phyloP scores from a whole-genome alignment of 768 basidiomycete genomes.

The Russula sp. region DNA sequence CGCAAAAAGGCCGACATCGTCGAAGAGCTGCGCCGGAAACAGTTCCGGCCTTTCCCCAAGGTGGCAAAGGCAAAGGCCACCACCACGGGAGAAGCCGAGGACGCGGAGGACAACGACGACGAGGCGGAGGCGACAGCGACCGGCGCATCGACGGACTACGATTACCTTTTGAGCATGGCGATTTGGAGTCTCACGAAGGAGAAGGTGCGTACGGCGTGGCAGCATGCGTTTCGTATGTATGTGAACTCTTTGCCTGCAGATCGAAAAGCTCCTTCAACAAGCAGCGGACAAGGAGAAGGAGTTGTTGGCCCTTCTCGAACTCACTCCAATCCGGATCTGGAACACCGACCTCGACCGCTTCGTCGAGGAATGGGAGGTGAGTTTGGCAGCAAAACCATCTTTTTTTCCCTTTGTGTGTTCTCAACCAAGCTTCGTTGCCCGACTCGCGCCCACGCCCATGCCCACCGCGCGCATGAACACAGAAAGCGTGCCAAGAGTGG shows the following conservation, averaged over 20 bases:
- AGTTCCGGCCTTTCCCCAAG: slow-evolving; percentile 93
- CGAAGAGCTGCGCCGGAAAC: slow-evolving; percentile 66
- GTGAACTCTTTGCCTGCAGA: slow-evolving; percentile 36
- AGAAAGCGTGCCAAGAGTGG: slow-evolving; percentile 40
- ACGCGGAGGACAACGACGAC: slow-evolving; percentile 39
- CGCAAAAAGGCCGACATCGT: slow-evolving; percentile 88
- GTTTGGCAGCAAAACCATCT: slow-evolving; percentile 24
- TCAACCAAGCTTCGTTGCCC: background rate
- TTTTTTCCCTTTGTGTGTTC: background rate
- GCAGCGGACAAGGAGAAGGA: slow-evolving; percentile 78
- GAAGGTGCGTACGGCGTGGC: slow-evolving; percentile 46
- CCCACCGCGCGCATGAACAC: background rate
- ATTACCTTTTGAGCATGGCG: slow-evolving; percentile 92
- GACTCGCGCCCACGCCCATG: too few species aligned
- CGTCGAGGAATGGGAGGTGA: slow-evolving; percentile 76
- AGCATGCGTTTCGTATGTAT: background rate
- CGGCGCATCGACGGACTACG: slow-evolving; percentile 59
- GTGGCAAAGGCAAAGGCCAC: slow-evolving; percentile 55
- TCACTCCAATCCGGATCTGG: slow-evolving; percentile 81
- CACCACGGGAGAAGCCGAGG: slow-evolving; percentile 56
- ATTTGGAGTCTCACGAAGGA: slow-evolving; percentile 94
- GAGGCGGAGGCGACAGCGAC: slow-evolving; percentile 39
- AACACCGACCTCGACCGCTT: slow-evolving; percentile 82
- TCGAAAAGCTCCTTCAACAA: slow-evolving; percentile 75
- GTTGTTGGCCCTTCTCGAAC: slow-evolving; percentile 66